Conservation (phyloP, 2,329 filamentous ascomycete genomes). For the Apiospora saccharicola region DNA sequence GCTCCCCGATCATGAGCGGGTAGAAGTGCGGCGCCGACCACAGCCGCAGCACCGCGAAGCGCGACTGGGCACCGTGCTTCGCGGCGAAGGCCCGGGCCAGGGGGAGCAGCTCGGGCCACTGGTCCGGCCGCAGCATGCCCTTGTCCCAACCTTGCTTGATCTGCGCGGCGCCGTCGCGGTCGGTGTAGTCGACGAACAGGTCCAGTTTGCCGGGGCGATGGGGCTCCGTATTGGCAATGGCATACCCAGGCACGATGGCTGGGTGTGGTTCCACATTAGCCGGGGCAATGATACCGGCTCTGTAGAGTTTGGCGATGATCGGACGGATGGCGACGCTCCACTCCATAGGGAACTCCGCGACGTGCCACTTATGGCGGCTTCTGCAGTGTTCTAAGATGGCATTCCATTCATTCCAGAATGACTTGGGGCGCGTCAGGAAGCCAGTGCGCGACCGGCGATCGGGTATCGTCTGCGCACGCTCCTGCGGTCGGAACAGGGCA, state of each 20-base stretch:
- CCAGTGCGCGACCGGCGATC: slow-evolving; percentile 47
- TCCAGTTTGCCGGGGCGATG: slow-evolving; percentile 44
- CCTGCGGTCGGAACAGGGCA: slow-evolving; percentile 48
- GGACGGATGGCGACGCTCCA: slow-evolving; percentile 51
- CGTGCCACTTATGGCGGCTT: slow-evolving; percentile 29
- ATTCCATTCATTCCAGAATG: slow-evolving; percentile 49
- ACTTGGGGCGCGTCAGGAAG: slow-evolving; percentile 44
- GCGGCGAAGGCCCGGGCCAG: slow-evolving; percentile 42
- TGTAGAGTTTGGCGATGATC: slow-evolving; percentile 54
- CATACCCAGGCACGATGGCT: slow-evolving; percentile 44
- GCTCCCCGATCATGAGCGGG: slow-evolving; percentile 51
- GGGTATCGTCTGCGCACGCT: slow-evolving; percentile 47
- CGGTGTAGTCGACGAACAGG: slow-evolving; percentile 53
- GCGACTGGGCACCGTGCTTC: slow-evolving; percentile 28
- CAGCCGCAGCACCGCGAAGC: slow-evolving; percentile 53
- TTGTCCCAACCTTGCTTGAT: slow-evolving; percentile 42
- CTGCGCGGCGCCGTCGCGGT: slow-evolving; percentile 33
- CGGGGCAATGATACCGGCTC: slow-evolving; percentile 51
- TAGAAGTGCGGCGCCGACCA: slow-evolving; percentile 59
- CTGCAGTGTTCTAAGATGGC: slow-evolving; percentile 36
- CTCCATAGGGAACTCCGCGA: slow-evolving; percentile 43
- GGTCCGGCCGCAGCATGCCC: slow-evolving; percentile 36
- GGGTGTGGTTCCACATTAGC: slow-evolving; percentile 37
- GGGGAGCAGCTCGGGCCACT: slow-evolving; percentile 43
- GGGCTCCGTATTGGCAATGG: slow-evolving; percentile 47